A percentile compares a stretch with the other conserved stretches of the same genome.
phyloP scores from a whole-genome alignment of 305 asterid genomes.

The Fraxinus velutina region DNA sequence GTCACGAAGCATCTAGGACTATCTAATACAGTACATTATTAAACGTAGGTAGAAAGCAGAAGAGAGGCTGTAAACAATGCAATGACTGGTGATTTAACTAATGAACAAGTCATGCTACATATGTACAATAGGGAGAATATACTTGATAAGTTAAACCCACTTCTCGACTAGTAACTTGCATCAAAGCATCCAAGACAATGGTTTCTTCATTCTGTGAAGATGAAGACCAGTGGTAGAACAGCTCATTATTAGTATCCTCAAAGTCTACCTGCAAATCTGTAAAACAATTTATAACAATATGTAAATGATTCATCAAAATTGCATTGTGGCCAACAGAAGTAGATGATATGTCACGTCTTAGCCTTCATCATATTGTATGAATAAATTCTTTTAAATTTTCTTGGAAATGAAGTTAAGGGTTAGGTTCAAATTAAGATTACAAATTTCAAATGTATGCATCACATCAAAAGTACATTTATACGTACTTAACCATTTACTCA shows the following conservation, averaged over 20 bases:
- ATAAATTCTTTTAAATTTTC: not conserved
- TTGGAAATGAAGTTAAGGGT: not conserved
- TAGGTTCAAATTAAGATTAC: not conserved
- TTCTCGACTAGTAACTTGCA: not conserved
- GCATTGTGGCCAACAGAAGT: not conserved
- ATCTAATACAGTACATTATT: not conserved
- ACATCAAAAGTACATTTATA: not conserved
- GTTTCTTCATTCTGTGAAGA: not conserved
- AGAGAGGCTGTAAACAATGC: not conserved
- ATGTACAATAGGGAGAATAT: constrained; percentile 29
- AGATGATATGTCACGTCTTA: not conserved
- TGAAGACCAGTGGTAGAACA: not conserved
- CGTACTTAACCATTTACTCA: not conserved
- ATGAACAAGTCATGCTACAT: constrained; percentile 11
- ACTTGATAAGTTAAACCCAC: not conserved
- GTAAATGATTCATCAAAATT: not conserved
- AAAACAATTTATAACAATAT: not conserved
- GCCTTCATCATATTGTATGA: not conserved
- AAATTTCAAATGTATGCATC: not conserved
- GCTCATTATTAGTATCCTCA: not conserved
- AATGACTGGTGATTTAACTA: constrained; percentile 2
- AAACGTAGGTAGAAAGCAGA: not conserved
- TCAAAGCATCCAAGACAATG: not conserved
- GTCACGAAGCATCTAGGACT: not conserved
- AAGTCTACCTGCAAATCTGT: not conserved